phyloP scores from a whole-genome alignment of 2,329 filamentous ascomycete species.

The Colletotrichum lini region DNA sequence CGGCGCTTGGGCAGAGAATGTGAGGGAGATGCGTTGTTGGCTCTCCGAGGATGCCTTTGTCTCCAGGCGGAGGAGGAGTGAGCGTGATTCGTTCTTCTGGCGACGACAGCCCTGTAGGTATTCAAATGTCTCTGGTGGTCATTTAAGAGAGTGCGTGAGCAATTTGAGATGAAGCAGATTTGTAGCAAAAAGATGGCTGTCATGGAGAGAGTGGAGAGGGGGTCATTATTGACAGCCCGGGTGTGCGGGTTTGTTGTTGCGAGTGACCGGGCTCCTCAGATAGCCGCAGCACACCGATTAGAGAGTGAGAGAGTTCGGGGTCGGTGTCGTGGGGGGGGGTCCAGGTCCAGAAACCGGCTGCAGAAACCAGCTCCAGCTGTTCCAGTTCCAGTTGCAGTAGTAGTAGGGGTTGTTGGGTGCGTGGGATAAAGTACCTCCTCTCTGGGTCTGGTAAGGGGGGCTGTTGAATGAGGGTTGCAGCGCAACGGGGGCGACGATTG shows the following conservation, averaged over 20 bases:
- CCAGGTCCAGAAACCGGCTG: conserved; percentile 29
- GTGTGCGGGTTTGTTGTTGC: conserved; percentile 37
- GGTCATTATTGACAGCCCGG: conserved; percentile 43
- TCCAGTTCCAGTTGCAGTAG: conserved; percentile 23
- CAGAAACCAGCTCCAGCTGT: no score
- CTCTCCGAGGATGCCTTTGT: conserved; percentile 56
- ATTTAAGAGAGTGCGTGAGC: conserved; percentile 61
- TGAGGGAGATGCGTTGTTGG: conserved; percentile 52
- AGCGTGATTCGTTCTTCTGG: conserved; percentile 56
- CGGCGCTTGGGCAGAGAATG: conserved; percentile 55
- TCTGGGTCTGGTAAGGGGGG: conserved; percentile 40
- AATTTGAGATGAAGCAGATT: conserved; percentile 63
- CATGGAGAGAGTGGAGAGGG: conserved; percentile 57
- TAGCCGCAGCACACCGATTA: conserved; percentile 30
- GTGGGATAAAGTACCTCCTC: conserved; percentile 27
- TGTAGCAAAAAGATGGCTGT: conserved; percentile 60
- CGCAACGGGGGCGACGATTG: conserved; percentile 42
- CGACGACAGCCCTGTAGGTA: conserved; percentile 59
- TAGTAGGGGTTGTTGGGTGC: conserved; percentile 9
- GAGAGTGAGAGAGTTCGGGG: conserved; percentile 32
- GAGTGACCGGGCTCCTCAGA: conserved; percentile 28
- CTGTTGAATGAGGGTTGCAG: conserved; percentile 41
- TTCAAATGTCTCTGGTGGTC: conserved; percentile 58
- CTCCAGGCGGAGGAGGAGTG: conserved; percentile 55
- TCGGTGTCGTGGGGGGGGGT: conserved; percentile 21